Percentiles rank a stretch among this genome's conserved stretches.
Conservation (phyloP, 2,329 filamentous ascomycete species). For the Penicillium janthinellum region DNA sequence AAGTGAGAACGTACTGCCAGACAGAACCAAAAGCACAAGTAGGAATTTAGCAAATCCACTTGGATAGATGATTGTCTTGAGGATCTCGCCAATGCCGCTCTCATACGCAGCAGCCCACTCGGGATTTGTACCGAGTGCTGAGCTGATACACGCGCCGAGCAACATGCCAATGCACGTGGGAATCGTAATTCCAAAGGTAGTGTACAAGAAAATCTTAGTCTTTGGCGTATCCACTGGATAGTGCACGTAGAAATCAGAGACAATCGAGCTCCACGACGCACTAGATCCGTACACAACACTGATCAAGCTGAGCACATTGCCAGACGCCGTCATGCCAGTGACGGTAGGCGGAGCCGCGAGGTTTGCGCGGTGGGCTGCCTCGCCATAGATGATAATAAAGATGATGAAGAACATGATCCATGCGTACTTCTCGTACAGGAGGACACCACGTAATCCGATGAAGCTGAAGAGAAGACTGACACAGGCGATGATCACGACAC, state of each 20-base stretch:
- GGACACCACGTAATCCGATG: slow-evolving; percentile 31
- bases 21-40: slow-evolving; percentile 44
- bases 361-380: slow-evolving; percentile 48
- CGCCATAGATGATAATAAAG: slow-evolving; percentile 55
- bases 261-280: slow-evolving; percentile 30
- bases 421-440: slow-evolving; percentile 36
- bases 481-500: slow-evolving; percentile 35
- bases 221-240: slow-evolving; percentile 26
- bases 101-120: slow-evolving; percentile 26
- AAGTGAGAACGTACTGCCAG: slow-evolving; percentile 18
- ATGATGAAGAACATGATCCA: slow-evolving; percentile 36
- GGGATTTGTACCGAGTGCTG: slow-evolving; percentile 18
- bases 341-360: slow-evolving; percentile 39
- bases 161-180: slow-evolving; percentile 28
- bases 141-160: slow-evolving; percentile 23
- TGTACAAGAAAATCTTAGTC: slow-evolving; percentile 27
- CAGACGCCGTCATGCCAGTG: slow-evolving; percentile 32
- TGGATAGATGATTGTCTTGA: slow-evolving; percentile 25
- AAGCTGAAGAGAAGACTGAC: slow-evolving; percentile 32
- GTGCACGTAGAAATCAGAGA: slow-evolving; percentile 29
- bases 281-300: slow-evolving; percentile 38
- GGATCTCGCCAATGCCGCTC: slow-evolving; percentile 25
- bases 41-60: slow-evolving; percentile 33
- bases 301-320: slow-evolving; percentile 41
- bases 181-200: slow-evolving; percentile 27